These are phyloP conservation scores for Sapria himalayana DNA, from an alignment of 345 rosid species.

Conservation along the genomic window DNA sequence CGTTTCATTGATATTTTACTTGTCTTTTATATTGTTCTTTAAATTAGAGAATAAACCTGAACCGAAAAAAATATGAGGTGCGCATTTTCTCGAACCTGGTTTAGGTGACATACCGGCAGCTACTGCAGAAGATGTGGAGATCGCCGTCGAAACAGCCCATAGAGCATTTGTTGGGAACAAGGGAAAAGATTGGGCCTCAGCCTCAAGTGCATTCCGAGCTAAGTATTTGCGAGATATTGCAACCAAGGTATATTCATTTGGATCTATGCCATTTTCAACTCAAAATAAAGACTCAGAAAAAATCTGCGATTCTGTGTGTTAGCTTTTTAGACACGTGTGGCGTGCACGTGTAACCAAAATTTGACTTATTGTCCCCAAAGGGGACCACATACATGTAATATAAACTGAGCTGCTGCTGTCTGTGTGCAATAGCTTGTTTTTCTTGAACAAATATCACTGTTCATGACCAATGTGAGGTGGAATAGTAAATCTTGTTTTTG, in stretches of 20 bases:
- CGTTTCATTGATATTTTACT: no score
- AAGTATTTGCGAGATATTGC: constrained; percentile 88
- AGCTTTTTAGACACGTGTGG: background rate
- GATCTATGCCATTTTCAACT: no score
- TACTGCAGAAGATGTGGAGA: constrained; percentile 75
- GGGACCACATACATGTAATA: background rate
- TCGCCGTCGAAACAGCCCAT: constrained; percentile 78
- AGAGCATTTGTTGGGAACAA: constrained; percentile 52
- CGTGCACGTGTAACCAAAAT: background rate
- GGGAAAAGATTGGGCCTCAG: constrained; percentile 62
- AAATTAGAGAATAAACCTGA: background rate
- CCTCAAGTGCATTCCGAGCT: constrained; percentile 73
- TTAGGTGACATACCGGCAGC: constrained; percentile 91
- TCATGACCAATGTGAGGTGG: no score
- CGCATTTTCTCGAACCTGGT: constrained; percentile 6
- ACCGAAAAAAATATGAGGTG: background rate
- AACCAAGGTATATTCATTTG: constrained; percentile 37
- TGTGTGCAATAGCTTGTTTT: no score
- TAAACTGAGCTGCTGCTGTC: no score
- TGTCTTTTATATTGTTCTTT: background rate
- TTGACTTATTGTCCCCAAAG: background rate
- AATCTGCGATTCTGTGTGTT: background rate
- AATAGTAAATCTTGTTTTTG: background rate
- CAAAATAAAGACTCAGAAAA: no score
- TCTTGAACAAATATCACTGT: no score